Conservation (phyloP, 495 filamentous ascomycete genomes). For the Hyaloscypha finlandica region DNA sequence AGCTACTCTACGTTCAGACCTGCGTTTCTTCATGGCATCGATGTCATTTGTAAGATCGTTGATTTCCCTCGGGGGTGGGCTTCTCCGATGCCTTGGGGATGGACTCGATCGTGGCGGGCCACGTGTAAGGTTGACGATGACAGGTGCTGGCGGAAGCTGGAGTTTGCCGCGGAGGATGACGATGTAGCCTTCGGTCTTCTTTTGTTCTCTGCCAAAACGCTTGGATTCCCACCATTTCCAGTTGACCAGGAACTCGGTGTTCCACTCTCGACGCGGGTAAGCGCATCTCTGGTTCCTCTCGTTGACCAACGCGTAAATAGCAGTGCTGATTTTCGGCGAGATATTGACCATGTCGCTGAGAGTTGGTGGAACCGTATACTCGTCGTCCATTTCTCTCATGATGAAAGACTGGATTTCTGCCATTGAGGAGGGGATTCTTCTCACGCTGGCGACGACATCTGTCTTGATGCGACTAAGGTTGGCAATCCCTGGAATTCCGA, state of each 20-base stretch:
- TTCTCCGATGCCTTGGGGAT: no score
- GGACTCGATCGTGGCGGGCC: no score
- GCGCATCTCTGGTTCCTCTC: not conserved
- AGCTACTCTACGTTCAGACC: not conserved
- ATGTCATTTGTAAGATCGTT: no score
- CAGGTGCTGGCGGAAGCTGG: not conserved
- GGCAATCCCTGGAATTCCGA: not conserved
- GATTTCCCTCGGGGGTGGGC: no score
- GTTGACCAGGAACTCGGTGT: not conserved
- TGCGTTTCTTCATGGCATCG: not conserved
- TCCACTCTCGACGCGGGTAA: not conserved
- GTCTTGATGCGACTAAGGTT: slow-evolving; percentile 2
- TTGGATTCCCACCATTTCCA: not conserved
- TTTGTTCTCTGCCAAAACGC: not conserved
- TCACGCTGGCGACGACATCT: not conserved
- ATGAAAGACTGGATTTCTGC: slow-evolving; percentile 2
- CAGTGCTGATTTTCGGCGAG: not conserved
- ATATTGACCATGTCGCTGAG: not conserved
- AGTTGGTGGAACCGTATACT: not conserved
- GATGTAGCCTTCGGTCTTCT: slow-evolving; percentile 5
- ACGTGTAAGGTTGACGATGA: no score
- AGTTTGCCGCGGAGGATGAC: not conserved
- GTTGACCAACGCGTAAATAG: not conserved
- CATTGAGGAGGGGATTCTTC: not conserved
- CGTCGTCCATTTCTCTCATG: not conserved